Evolutionary conservation across 2,329 filamentous ascomycete species (phyloP).

Genomic region (Sarocladium strictum): DNA sequence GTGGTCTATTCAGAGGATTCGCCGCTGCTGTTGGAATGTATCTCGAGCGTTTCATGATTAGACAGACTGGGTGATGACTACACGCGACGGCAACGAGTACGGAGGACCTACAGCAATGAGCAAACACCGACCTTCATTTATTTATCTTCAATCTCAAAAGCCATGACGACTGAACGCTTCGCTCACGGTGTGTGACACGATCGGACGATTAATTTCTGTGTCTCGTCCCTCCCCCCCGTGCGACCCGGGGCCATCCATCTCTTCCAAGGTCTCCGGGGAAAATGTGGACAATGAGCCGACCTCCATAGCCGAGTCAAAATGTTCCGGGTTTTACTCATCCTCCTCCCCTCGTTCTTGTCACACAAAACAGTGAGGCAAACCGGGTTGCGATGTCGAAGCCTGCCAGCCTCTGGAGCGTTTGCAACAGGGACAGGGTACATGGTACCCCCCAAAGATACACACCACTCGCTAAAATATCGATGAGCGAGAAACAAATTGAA

Average conservation of each 20-base stretch:
- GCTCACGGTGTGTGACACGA: neutral
- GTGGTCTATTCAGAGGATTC: neutral
- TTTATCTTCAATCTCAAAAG: neutral
- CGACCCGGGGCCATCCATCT: neutral
- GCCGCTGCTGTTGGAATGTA: too few relatives aligned
- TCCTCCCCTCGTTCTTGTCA: neutral
- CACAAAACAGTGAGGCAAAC: neutral
- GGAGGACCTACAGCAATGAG: neutral
- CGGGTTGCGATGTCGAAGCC: too few relatives aligned
- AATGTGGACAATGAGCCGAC: too few relatives aligned
- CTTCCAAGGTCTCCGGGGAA: neutral
- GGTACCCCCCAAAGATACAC: too few relatives aligned
- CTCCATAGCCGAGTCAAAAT: neutral
- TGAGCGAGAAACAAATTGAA: neutral
- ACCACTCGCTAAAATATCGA: too few relatives aligned
- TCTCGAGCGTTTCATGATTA: too few relatives aligned
- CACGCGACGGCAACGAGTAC: too few relatives aligned
- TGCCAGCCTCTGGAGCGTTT: too few relatives aligned
- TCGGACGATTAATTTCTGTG: conserved; percentile 2
- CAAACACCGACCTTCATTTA: neutral
- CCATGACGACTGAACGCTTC: neutral
- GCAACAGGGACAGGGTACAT: neutral
- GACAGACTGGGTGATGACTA: too few relatives aligned
- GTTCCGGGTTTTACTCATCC: too few relatives aligned
- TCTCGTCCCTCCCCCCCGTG: neutral